phyloP scores from a whole-genome alignment of 139 green algal genomes.

The Asterochloris sp. region DNA sequence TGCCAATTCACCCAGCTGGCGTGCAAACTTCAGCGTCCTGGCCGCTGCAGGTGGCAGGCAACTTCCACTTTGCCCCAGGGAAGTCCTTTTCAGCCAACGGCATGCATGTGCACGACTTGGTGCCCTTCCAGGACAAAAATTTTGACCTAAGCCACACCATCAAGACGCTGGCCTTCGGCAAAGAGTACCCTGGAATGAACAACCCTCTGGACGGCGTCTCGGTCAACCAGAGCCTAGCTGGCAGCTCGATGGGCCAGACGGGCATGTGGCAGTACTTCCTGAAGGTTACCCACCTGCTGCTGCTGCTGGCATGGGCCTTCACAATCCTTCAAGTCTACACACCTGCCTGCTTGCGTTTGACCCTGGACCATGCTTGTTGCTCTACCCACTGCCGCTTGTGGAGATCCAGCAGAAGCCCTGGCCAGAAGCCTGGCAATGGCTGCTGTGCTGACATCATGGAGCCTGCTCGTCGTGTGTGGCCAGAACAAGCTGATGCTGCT shows the following conservation, averaged over 20 bases:
- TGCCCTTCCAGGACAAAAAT: constrained; percentile 71
- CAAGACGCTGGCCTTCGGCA: constrained; percentile 69
- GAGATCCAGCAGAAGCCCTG: no score
- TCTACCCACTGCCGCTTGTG: no score
- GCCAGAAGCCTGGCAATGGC: no score
- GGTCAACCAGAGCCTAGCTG: constrained; percentile 13
- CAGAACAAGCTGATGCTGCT: no score
- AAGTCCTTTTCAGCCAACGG: constrained; percentile 83
- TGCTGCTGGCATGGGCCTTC: neutral
- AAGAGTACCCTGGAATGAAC: constrained; percentile 71
- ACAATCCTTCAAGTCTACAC: neutral
- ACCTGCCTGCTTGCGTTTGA: neutral
- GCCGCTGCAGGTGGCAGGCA: constrained; percentile 66
- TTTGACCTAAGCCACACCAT: constrained; percentile 90
- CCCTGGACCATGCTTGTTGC: neutral
- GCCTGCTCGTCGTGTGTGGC: no score
- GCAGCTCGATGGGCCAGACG: constrained; percentile 26
- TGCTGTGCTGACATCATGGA: no score
- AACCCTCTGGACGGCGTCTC: constrained; percentile 77
- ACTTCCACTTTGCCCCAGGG: constrained; percentile 96
- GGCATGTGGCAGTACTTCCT: constrained; percentile 98
- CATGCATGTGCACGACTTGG: constrained; percentile 94
- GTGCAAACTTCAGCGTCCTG: neutral
- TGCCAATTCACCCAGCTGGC: no score
- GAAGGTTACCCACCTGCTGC: constrained; percentile 58